A percentile compares a stretch with the other conserved stretches of the same genome.
These are phyloP conservation scores for Leccinum sublutescens DNA, from an alignment of 768 basidiomycete genomes.

Conservation along the genomic window DNA sequence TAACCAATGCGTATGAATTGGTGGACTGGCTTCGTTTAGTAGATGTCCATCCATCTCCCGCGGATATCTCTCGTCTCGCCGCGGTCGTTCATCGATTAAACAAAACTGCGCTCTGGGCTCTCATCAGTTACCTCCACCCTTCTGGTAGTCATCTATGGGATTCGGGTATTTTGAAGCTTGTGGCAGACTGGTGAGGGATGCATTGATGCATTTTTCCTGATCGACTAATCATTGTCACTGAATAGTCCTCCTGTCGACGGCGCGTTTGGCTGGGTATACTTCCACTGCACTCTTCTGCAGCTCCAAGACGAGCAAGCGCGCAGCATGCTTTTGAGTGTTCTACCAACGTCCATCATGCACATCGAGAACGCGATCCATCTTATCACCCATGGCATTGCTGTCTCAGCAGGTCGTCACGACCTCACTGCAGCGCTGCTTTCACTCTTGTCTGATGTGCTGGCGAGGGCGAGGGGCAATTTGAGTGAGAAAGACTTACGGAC, in stretches of 20 bases:
- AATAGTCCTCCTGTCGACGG: slow-evolving; percentile 14
- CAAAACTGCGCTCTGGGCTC: slow-evolving; percentile 38
- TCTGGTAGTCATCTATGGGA: slow-evolving; percentile 42
- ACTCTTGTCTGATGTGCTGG: slow-evolving; percentile 40
- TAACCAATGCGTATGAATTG: slow-evolving; percentile 48
- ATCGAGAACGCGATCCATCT: slow-evolving; percentile 39
- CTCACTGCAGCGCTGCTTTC: slow-evolving; percentile 34
- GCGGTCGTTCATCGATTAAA: slow-evolving; percentile 41
- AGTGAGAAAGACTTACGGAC: slow-evolving; percentile 27
- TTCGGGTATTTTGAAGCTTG: slow-evolving; percentile 16
- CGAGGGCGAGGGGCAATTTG: slow-evolving; percentile 28
- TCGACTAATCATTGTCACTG: not conserved
- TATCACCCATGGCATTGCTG: slow-evolving; percentile 36
- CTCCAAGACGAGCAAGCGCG: slow-evolving; percentile 25
- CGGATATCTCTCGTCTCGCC: slow-evolving; percentile 43
- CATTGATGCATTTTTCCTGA: not conserved
- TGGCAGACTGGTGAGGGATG: slow-evolving; percentile 29
- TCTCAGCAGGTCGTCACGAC: slow-evolving; percentile 18
- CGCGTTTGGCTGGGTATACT: slow-evolving; percentile 47
- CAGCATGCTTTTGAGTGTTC: slow-evolving; percentile 31
- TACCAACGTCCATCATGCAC: slow-evolving; percentile 22
- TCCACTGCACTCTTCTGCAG: slow-evolving; percentile 29
- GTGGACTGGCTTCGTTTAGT: slow-evolving; percentile 64
- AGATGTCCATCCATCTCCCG: slow-evolving; percentile 31
- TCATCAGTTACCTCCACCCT: slow-evolving; percentile 48